Conservation (phyloP, 2,329 filamentous ascomycete species). For the Pleurostoma richardsiae region DNA sequence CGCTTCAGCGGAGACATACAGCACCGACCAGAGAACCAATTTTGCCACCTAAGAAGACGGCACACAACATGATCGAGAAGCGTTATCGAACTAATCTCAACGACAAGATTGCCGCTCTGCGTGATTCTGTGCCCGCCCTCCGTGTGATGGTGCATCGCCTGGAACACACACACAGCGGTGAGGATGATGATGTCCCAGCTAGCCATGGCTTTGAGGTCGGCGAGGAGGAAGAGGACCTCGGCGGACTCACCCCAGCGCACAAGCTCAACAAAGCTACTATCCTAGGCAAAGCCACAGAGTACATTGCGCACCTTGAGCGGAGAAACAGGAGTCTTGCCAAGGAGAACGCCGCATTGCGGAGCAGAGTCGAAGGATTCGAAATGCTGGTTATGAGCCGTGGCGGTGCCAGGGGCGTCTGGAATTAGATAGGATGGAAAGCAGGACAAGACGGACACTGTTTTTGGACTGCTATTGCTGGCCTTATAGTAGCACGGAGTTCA, state of each 20-base stretch:
- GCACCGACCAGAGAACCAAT: constrained; percentile 4
- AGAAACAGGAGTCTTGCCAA: constrained; percentile 31
- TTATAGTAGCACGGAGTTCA: too few species aligned
- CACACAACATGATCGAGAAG: constrained; percentile 84
- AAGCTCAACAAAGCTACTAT: constrained; percentile 39
- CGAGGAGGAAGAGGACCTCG: constrained; percentile 28
- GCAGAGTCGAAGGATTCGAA: constrained; percentile 23
- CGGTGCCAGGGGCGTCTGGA: constrained; percentile 11
- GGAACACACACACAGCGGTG: constrained; percentile 25
- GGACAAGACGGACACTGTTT: too few species aligned
- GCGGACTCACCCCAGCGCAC: constrained; percentile 26
- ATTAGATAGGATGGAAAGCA: constrained; percentile 3
- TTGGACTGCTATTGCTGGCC: too few species aligned
- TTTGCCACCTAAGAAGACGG: constrained; percentile 60
- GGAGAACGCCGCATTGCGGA: constrained; percentile 39
- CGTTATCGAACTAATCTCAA: constrained; percentile 79
- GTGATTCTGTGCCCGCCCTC: constrained; percentile 61
- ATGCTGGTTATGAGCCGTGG: constrained; percentile 21
- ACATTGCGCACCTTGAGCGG: constrained; percentile 26
- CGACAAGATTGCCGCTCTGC: constrained; percentile 72
- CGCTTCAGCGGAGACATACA: constrained; percentile 4
- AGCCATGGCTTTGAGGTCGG: constrained; percentile 34
- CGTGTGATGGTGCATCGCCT: constrained; percentile 35
- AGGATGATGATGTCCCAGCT: constrained; percentile 21
- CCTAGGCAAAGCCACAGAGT: constrained; percentile 32